Evolutionary conservation across 2,329 filamentous ascomycete genomes (phyloP).

Genomic region (Colletotrichum tropicicola): DNA sequence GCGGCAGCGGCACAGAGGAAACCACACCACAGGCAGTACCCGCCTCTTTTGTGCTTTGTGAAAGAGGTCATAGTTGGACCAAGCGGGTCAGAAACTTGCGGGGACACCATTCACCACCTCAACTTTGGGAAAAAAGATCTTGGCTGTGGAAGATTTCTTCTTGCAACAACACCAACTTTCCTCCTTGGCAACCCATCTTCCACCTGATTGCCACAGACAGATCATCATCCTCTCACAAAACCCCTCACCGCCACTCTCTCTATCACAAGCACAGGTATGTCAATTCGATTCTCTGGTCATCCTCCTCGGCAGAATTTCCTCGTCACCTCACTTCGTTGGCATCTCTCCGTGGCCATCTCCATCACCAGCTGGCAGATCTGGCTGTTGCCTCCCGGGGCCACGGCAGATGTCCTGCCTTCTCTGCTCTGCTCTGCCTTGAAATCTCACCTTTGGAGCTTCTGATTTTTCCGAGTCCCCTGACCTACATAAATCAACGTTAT

Average conservation of each 20-base stretch:
- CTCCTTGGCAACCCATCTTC: neutral
- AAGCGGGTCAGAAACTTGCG: neutral
- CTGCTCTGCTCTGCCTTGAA: neutral
- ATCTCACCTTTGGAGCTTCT: no score
- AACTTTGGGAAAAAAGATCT: constrained; percentile 1
- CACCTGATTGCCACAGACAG: neutral
- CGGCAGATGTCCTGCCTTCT: neutral
- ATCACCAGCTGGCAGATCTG: no score
- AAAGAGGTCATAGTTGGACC: constrained; percentile 3
- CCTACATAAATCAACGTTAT: no score
- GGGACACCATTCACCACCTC: neutral
- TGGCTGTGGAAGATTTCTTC: neutral
- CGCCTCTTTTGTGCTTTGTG: constrained; percentile 10
- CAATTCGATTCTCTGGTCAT: neutral
- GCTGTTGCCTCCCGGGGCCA: neutral
- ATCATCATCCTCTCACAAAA: constrained; percentile 1
- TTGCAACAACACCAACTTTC: constrained; percentile 5
- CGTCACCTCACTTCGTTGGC: no score
- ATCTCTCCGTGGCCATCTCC: no score
- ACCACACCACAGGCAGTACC: neutral
- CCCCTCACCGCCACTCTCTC: neutral
- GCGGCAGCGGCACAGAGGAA: constrained; percentile 1
- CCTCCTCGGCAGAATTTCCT: neutral
- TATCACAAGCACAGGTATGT: constrained; percentile 8
- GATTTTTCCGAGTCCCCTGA: neutral